Base-by-base conservation (phyloP, 768 basidiomycete species). In the Amanita pseudoporphyria region DNA sequence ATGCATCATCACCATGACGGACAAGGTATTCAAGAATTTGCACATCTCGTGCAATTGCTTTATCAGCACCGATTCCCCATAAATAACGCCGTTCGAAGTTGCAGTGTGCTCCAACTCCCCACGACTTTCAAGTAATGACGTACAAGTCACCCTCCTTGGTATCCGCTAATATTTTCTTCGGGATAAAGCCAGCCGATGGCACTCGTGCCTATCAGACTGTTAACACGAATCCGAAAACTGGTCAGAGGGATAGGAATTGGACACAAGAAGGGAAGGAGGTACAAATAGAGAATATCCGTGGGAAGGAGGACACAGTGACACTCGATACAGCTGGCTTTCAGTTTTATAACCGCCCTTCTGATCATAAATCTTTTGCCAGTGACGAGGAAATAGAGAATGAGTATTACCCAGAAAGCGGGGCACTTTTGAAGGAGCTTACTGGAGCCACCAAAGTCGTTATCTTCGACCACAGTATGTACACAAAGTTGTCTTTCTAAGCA, bases 401-500 rank as follows among this genome's bases (percentile, higher is more conserved):
- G 44, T 84, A 85, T 58, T 84, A 82, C 55, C 71, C 73, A 0
- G 82, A 84, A 62, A 76, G 75, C 55, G 65, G 70, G 14, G 74
- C 76, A 57, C 65, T 82, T 37, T 60, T 83, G 37, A 82, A 83
- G 66, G 60, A 74, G 51, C 48, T 77, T 9, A 81, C 81, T 0
- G 80, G 82, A 3, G 82, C 82, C 0, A 75, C 67, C 54, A 66
- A 70, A 21, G 77, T 80, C 9, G 73, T 64, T 6, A 41, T 82
- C 12, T 84, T 84, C 54, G 80, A 82, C 55, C 81, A 82, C 57
- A 82, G 81, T 79, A 51, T 47, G 79, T 56, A 47, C 5, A 3
- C 41, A 39, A 28, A 31, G 3, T 19, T 18, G 10, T n/a, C 24
- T 13, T 24, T 30, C 31, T 35, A 18, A n/a, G 16, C 18, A 42